Percentiles rank a stretch among this genome's conserved stretches.
phyloP scores from a whole-genome alignment of 2,329 filamentous ascomycete genomes.

The Rutstroemia sp. region DNA sequence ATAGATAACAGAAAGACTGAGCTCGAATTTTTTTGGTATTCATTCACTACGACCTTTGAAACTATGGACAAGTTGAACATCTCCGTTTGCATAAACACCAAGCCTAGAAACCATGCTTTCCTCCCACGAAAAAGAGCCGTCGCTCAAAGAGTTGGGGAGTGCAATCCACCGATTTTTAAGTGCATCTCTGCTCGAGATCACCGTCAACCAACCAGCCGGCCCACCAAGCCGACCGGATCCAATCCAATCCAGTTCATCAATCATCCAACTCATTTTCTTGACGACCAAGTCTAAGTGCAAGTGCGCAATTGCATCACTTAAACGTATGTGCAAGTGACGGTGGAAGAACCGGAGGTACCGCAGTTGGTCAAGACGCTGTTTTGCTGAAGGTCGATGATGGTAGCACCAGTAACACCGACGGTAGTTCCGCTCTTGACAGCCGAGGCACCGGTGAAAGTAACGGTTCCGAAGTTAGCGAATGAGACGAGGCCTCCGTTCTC shows the following conservation, averaged over 20 bases:
- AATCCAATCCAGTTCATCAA: not conserved
- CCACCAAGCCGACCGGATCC: no score
- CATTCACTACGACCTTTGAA: not conserved
- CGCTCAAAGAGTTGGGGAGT: conserved; percentile 7
- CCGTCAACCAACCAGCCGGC: no score
- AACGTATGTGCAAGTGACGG: not conserved
- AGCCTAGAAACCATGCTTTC: not conserved
- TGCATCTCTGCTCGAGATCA: no score
- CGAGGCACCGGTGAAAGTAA: conserved; percentile 24
- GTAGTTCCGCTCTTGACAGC: not conserved
- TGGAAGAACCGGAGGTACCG: not conserved
- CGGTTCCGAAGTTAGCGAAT: conserved; percentile 40
- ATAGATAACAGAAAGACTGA: not conserved
- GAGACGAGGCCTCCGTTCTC: conserved; percentile 34
- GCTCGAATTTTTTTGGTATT: not conserved
- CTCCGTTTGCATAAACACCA: not conserved
- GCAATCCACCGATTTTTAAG: not conserved
- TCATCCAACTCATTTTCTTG: not conserved
- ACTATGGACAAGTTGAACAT: conserved; percentile 4
- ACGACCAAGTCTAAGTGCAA: not conserved
- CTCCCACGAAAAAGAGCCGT: conserved; percentile 7
- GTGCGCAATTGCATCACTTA: conserved; percentile 1
- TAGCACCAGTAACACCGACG: not conserved
- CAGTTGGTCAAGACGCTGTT: not conserved
- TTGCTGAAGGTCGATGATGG: conserved; percentile 6